Evolutionary conservation across 1,139 yeast species (phyloP).

Genomic region (Meyerozyma elateridarum): DNA sequence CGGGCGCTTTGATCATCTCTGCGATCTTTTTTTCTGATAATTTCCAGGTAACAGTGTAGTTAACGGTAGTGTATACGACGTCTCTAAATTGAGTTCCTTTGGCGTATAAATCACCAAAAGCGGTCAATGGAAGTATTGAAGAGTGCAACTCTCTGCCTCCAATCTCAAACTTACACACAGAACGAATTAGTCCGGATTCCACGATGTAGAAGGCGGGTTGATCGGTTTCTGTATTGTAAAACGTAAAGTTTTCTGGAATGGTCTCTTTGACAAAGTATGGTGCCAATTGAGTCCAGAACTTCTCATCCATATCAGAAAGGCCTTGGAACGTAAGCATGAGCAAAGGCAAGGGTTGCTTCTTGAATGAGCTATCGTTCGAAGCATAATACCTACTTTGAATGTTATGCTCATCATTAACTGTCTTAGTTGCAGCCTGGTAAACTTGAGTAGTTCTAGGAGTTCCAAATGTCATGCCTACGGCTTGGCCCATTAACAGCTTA

Average conservation of each 20-base stretch:
- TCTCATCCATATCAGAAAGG: conserved; percentile 53
- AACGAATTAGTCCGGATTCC: conserved; percentile 74
- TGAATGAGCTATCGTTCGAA: conserved; percentile 26
- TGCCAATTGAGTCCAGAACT: conserved; percentile 59
- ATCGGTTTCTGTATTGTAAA: conserved; percentile 41
- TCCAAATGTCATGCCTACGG: conserved; percentile 25
- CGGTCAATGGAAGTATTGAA: conserved; percentile 81
- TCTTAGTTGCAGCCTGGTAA: conserved; percentile 56
- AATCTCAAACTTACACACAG: conserved; percentile 49
- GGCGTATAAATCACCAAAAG: conserved; percentile 67
- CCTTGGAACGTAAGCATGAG: conserved; percentile 70
- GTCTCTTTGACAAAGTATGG: conserved; percentile 49
- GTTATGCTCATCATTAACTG: conserved; percentile 41
- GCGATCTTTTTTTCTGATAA: conserved; percentile 46
- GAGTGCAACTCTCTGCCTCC: conserved; percentile 62
- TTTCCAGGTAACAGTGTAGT: conserved; percentile 70
- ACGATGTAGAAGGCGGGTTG: conserved; percentile 55
- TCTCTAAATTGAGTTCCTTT: conserved; percentile 32
- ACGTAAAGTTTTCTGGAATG: conserved; percentile 45
- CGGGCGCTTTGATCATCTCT: conserved; percentile 35
- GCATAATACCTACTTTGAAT: conserved; percentile 28
- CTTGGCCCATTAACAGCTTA: conserved; percentile 14
- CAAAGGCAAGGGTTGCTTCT: conserved; percentile 62
- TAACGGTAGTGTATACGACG: conserved; percentile 43
- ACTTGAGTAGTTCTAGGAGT: conserved; percentile 66